Conservation (phyloP, 2,329 filamentous ascomycete genomes). For the Sporothrix phasma region DNA sequence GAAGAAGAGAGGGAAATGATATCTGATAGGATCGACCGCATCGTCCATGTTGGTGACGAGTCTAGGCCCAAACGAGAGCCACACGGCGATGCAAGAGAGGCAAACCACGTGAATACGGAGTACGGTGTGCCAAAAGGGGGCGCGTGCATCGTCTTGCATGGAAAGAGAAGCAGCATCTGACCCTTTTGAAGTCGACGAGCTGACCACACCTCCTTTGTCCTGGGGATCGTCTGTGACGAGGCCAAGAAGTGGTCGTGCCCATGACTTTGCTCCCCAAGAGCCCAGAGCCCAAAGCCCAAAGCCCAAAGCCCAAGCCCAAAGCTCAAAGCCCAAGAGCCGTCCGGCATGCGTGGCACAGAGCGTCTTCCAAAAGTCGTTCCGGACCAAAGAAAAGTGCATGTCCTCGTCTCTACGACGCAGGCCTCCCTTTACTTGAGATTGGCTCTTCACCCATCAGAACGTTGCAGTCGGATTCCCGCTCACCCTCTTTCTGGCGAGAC, state of each 20-base stretch:
- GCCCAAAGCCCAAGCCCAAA: not conserved
- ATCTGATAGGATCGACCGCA: not conserved
- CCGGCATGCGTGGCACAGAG: no score
- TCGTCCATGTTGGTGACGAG: not conserved
- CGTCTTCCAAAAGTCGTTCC: no score
- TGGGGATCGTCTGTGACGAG: not conserved
- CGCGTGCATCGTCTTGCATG: conserved; percentile 6
- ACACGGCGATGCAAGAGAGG: not conserved
- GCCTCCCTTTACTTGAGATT: no score
- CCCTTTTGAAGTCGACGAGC: not conserved
- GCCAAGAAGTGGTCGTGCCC: not conserved
- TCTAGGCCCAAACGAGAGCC: not conserved
- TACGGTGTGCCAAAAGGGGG: not conserved
- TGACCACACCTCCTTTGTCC: not conserved
- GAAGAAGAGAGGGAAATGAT: not conserved
- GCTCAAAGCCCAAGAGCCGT: no score
- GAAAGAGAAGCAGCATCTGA: not conserved
- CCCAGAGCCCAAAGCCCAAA: not conserved
- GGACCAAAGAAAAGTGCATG: no score
- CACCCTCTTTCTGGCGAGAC: not conserved
- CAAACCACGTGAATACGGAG: not conserved
- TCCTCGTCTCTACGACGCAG: no score
- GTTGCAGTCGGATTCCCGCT: not conserved
- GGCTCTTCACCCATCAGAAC: no score
- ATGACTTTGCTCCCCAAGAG: not conserved